Conservation (phyloP, 1,284 basidiomycete species). For the Vanrija sp. region DNA sequence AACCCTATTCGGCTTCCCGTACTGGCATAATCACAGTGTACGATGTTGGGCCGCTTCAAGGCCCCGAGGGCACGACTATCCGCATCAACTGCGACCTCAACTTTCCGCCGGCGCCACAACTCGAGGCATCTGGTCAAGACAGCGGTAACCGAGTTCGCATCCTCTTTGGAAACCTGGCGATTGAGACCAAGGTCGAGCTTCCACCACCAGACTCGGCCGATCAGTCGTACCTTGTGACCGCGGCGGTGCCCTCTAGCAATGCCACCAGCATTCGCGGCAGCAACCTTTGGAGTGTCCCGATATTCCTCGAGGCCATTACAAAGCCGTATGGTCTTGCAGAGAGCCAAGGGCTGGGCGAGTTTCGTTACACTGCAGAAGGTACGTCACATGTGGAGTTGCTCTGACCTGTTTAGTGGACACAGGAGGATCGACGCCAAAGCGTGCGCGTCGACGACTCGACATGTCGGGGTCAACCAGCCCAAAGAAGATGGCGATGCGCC, state of each 20-base stretch:
- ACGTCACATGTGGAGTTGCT: background rate
- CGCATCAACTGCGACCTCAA: conserved; percentile 31
- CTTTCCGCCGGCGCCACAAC: conserved; percentile 2
- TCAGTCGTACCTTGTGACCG: conserved; percentile 6
- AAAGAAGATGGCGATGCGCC: conserved; percentile 1
- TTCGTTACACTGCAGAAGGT: conserved; percentile 17
- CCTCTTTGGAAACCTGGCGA: conserved; percentile 28
- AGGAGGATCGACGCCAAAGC: conserved; percentile 4
- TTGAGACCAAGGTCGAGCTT: conserved; percentile 28
- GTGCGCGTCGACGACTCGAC: conserved; percentile 9
- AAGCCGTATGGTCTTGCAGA: conserved; percentile 29
- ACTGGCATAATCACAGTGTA: conserved; percentile 19
- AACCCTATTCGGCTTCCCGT: too few species aligned
- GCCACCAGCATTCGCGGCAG: background rate
- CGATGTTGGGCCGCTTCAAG: conserved; percentile 25
- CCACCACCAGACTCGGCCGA: too few species aligned
- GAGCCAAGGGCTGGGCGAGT: conserved; percentile 32
- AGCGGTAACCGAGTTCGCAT: conserved; percentile 24
- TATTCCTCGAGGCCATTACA: conserved; percentile 36
- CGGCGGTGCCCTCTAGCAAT: conserved; percentile 1
- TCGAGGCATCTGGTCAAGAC: background rate
- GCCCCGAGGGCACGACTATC: conserved; percentile 27
- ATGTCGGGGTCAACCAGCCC: conserved; percentile 3
- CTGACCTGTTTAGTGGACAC: background rate
- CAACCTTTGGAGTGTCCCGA: conserved; percentile 19